A percentile compares a stretch with the other conserved stretches of the same genome.
Evolutionary conservation across 2,329 filamentous ascomycete species (phyloP).

Genomic region (Penicillium sp.): DNA sequence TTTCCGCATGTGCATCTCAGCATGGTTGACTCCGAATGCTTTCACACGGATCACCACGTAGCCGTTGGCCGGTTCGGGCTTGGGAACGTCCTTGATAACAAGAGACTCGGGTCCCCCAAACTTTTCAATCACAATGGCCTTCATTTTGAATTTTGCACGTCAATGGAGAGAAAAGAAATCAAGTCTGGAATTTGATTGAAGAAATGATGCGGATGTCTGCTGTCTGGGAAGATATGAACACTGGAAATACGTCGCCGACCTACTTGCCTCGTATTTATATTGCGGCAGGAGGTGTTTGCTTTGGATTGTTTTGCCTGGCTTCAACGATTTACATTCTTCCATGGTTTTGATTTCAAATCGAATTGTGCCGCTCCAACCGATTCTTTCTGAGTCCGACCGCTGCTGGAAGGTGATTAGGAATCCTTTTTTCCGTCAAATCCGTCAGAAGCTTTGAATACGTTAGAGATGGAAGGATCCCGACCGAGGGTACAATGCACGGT

Average conservation of each 20-base stretch:
- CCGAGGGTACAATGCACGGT: not conserved
- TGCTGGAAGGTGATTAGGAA: not conserved
- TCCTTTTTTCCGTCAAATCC: not conserved
- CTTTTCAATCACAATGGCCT: conserved; percentile 12
- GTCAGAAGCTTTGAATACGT: not conserved
- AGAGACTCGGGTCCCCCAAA: conserved; percentile 9
- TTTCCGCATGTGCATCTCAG: conserved; percentile 51
- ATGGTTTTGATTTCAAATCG: not conserved
- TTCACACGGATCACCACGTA: conserved; percentile 26
- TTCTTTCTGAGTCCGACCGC: not conserved
- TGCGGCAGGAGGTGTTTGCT: not conserved
- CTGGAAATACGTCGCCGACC: not conserved
- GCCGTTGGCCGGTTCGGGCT: not conserved
- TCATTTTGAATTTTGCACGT: not conserved
- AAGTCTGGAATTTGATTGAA: not conserved
- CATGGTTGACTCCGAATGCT: conserved; percentile 50
- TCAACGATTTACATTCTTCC: not conserved
- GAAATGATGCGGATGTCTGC: not conserved
- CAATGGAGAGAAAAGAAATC: not conserved
- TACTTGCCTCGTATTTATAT: not conserved
- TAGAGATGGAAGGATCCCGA: not conserved
- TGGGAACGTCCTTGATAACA: not conserved
- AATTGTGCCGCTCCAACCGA: not conserved
- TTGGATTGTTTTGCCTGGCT: not conserved
- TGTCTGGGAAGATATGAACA: not conserved